These are phyloP conservation scores for Solanum phureja DNA, from an alignment of 257 asterid genomes.

Conservation along the genomic window DNA sequence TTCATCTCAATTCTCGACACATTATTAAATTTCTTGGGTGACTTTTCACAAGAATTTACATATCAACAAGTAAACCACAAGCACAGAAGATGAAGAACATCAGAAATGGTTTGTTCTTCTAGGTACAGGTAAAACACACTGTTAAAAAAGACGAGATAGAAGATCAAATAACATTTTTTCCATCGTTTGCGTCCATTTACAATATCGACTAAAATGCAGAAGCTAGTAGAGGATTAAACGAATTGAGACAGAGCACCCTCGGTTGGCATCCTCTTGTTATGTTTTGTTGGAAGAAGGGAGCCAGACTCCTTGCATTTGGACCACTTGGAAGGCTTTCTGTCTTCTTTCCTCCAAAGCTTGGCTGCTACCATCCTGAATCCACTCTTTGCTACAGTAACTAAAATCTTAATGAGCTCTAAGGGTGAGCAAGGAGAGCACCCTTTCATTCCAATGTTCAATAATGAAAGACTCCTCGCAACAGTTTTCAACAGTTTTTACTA, in stretches of 20 bases:
- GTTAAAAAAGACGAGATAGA: neutral
- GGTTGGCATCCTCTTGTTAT: constrained; percentile 40
- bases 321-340: constrained; percentile 53
- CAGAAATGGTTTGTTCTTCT: neutral
- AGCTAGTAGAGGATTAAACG: constrained; percentile 20
- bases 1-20: neutral
- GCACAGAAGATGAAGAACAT: neutral
- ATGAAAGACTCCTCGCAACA: neutral
- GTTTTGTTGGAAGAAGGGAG: constrained; percentile 61
- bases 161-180: neutral
- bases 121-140: neutral
- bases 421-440: no score
- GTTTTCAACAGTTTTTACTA: neutral
- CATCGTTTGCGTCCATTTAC: neutral
- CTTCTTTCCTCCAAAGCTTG: constrained; percentile 68
- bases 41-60: neutral
- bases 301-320: constrained; percentile 59
- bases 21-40: neutral
- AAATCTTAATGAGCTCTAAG: constrained; percentile 44
- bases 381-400: constrained; percentile 49
- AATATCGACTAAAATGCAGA: neutral
- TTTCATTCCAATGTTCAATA: neutral
- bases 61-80: neutral
- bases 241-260: constrained; percentile 41
- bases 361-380: constrained; percentile 50